Evolutionary conservation across 139 green algal species (phyloP).

Genomic region (Micromonas commoda): DNA sequence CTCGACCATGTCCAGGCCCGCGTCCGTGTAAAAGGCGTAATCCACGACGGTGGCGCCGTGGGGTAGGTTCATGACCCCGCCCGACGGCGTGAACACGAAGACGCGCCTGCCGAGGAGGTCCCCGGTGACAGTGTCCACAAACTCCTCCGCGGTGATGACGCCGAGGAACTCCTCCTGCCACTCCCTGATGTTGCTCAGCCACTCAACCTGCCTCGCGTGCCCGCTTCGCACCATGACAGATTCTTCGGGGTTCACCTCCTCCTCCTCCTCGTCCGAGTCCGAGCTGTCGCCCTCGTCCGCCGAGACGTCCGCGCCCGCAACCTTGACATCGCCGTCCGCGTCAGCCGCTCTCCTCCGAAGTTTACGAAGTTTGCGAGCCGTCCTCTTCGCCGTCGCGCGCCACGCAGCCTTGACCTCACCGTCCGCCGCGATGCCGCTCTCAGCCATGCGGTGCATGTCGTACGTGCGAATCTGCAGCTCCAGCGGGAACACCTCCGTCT

Average conservation of each 20-base stretch:
- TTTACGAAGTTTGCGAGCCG: neutral
- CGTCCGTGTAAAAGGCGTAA: slow-evolving; percentile 84
- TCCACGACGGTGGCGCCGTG: slow-evolving; percentile 79
- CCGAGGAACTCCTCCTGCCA: slow-evolving; percentile 82
- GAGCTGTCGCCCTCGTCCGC: neutral
- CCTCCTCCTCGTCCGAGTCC: neutral
- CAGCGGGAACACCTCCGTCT: slow-evolving; percentile 51
- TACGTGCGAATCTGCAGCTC: slow-evolving; percentile 66
- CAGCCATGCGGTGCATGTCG: slow-evolving; percentile 63
- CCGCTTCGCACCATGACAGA: neutral
- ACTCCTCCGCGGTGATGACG: slow-evolving; percentile 64
- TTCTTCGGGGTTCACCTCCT: neutral
- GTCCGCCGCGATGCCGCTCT: slow-evolving; percentile 60
- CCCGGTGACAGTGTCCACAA: slow-evolving; percentile 74
- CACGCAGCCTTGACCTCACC: neutral
- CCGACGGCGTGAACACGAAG: slow-evolving; percentile 73
- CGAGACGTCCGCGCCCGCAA: neutral
- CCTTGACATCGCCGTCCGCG: neutral
- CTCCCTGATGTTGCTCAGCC: slow-evolving; percentile 16
- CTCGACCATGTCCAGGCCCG: slow-evolving; percentile 72
- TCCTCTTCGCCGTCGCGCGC: neutral
- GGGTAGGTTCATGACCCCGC: slow-evolving; percentile 63
- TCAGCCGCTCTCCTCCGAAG: neutral
- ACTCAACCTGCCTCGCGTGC: neutral
- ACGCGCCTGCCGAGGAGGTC: slow-evolving; percentile 68